Evolutionary conservation across 2,329 filamentous ascomycete genomes (phyloP), one percentile per base, ranked within the genome.

Genomic region (Sordariomycetes sp.): DNA sequence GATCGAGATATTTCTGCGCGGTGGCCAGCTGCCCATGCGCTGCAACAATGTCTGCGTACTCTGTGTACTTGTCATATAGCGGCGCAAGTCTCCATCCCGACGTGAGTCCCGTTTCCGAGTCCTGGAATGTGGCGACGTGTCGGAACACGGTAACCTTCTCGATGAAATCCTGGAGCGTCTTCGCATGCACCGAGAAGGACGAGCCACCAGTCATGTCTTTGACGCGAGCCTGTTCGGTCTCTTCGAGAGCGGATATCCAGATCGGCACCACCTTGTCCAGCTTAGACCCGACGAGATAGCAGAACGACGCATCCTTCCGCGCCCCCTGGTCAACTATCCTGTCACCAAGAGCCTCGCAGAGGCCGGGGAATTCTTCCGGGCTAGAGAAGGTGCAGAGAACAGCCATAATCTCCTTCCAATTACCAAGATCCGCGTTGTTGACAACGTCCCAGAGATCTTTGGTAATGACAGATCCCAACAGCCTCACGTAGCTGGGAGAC

Each of bases 381-480:
- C 95, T 86, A 0, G 94, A 94, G 70, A 92, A 99, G 1, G 94
- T 97, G 79, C 94, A 99, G 57, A 99, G 76, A 1, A 91, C 88
- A 32, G 90, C 91, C 88, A 99, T 95, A 2, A 92, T 86, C 71
- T 97, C 94, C 73, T 95, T 97, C 95, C 94, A 99, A 71, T 94
- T 88, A 56, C 81, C 80, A 52, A 99, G 75, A 66, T 96, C 89
- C 8, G 92, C 94, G 66, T 99, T 99, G 73, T 97, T 90, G 8
- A 97, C 94, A 52, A 97, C 81, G 72, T 99, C 94, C 94, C 92
- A 97, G 1, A 99, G 79, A 66, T 99, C 96, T 77, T 97, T 97
- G 61, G 88, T 85, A 58, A 96, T 91, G 55, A 99, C 89, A 6
- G 92, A 96, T 55, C 89, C 86, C 57, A 99, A 78, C 10, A 99